phyloP scores from a whole-genome alignment of 306 rosid genomes.

The Delonix regia region DNA sequence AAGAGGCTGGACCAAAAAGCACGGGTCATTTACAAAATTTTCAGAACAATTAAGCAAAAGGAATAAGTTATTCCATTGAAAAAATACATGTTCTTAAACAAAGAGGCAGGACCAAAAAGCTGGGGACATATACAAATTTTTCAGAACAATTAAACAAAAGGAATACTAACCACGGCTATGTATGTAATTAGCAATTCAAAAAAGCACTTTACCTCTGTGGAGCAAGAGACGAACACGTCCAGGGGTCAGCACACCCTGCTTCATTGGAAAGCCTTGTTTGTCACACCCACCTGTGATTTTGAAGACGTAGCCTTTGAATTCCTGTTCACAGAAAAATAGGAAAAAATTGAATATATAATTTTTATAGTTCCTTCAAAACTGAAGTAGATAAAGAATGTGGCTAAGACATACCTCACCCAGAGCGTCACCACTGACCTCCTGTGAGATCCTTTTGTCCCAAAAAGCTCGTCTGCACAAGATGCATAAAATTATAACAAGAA shows the following conservation, averaged over 20 bases:
- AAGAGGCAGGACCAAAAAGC: neutral
- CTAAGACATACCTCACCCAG: constrained; percentile 28
- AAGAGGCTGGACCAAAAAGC: neutral
- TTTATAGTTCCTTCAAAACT: neutral
- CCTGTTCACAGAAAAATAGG: constrained; percentile 2
- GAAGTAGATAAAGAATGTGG: neutral
- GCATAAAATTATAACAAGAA: neutral
- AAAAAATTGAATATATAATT: neutral
- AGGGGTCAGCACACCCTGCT: constrained; percentile 47
- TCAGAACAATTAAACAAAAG: neutral
- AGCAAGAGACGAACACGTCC: constrained; percentile 48
- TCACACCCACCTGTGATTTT: constrained; percentile 46
- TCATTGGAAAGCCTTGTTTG: constrained; percentile 47
- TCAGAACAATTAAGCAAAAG: neutral
- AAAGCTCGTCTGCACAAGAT: constrained; percentile 30
- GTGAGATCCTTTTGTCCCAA: constrained; percentile 45
- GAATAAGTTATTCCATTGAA: too few relatives aligned
- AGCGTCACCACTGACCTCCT: constrained; percentile 44
- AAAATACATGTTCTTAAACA: neutral
- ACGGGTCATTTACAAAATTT: neutral
- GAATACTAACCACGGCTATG: neutral
- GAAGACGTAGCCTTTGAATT: constrained; percentile 45
- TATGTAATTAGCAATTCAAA: neutral
- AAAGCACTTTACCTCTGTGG: constrained; percentile 34
- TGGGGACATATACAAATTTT: neutral